Percentiles rank a stretch among this genome's conserved stretches.
Conservation (phyloP, 306 rosid genomes). For the Luffa acutangula region DNA sequence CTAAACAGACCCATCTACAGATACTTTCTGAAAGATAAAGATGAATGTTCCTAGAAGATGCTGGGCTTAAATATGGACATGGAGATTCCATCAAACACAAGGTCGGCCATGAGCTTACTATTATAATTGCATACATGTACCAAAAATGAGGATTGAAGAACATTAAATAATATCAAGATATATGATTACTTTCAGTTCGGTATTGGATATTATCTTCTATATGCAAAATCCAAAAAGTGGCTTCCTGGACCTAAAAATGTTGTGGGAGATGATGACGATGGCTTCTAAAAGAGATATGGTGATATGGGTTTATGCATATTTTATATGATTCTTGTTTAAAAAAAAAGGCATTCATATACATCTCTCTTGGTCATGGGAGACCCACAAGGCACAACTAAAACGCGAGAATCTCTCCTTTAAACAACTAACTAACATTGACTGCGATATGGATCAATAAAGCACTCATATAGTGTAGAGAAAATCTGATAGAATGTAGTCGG, state of each 20-base stretch:
- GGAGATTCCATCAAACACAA: not conserved
- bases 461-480: not conserved
- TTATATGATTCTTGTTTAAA: not conserved
- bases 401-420: not conserved
- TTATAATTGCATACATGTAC: not conserved
- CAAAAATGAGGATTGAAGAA: not conserved
- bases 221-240: not conserved
- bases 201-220: not conserved
- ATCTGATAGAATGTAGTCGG: not conserved
- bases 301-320: not conserved
- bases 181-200: not conserved
- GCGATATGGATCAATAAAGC: not conserved
- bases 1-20: not conserved
- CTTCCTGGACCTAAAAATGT: not conserved
- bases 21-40: not conserved
- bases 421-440: not conserved
- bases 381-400: not conserved
- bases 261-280: conserved; percentile 2
- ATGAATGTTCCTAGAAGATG: not conserved
- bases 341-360: not conserved
- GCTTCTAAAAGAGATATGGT: not conserved
- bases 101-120: not conserved
- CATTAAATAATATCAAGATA: not conserved
- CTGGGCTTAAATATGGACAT: not conserved
- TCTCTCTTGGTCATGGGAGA: not conserved